Conservation (phyloP, 192 early-diverging fungal genomes). For the Physocladia obscura region DNA sequence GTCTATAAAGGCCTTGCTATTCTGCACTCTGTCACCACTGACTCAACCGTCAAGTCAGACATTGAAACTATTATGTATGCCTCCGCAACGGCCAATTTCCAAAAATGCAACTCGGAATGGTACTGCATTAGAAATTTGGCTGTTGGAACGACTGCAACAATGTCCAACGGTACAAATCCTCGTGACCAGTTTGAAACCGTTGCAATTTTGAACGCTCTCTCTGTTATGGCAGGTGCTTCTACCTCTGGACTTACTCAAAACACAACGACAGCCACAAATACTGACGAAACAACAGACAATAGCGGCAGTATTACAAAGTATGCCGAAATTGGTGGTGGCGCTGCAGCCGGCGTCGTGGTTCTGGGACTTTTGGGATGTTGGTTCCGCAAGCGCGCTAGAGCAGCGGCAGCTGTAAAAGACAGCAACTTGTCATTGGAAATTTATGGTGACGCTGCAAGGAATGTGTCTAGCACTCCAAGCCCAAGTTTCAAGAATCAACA, state of each 20-base stretch:
- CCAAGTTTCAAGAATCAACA: too few relatives aligned
- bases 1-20: conserved; percentile 13
- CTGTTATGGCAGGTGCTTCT: neutral
- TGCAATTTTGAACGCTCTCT: conserved; percentile 14
- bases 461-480: too few relatives aligned
- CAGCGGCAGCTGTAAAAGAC: neutral
- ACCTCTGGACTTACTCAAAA: neutral
- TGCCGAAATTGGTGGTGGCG: conserved; percentile 3
- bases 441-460: neutral
- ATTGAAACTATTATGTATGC: neutral
- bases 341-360: neutral
- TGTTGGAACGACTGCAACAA: conserved; percentile 8
- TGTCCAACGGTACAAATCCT: conserved; percentile 29
- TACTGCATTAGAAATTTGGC: conserved; percentile 29
- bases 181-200: conserved; percentile 30
- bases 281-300: neutral
- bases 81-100: neutral
- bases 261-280: neutral
- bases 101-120: conserved; percentile 23
- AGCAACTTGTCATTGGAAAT: neutral
- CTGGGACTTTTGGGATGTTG: neutral
- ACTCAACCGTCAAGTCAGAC: neutral
- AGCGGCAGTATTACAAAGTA: neutral
- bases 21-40: conserved; percentile 21
- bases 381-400: neutral